Conservation (phyloP, 805 yeast genomes). For the Candida tallmaniae region DNA sequence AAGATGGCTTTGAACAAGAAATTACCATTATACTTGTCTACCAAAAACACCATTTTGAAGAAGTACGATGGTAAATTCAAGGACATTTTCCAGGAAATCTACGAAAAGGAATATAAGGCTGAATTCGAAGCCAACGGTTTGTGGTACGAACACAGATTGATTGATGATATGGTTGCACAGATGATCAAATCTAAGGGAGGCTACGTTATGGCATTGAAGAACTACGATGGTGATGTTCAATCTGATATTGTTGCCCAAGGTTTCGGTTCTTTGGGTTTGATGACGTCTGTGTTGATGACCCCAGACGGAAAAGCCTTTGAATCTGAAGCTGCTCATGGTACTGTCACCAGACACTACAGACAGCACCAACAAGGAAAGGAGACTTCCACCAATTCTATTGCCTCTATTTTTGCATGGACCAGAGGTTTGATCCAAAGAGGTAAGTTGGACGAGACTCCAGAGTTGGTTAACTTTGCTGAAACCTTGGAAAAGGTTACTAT, state of each 20-base stretch:
- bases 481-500: conserved; percentile 62
- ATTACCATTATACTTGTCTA: conserved; percentile 63
- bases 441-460: conserved; percentile 66
- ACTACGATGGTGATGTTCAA: conserved; percentile 84
- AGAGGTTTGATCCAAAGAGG: conserved; percentile 82
- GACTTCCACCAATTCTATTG: conserved; percentile 81
- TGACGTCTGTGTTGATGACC: conserved; percentile 79
- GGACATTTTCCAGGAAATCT: conserved; percentile 69
- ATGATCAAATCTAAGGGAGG: conserved; percentile 86
- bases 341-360: conserved; percentile 83
- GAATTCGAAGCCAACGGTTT: conserved; percentile 58
- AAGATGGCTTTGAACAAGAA: conserved; percentile 63
- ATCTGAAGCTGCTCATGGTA: conserved; percentile 85
- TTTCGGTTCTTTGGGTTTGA: conserved; percentile 76
- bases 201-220: conserved; percentile 73
- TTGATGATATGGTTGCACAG: conserved; percentile 87
- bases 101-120: conserved; percentile 51
- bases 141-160: conserved; percentile 75
- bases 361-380: conserved; percentile 77
- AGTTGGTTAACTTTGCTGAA: conserved; percentile 63
- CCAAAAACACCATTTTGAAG: conserved; percentile 79
- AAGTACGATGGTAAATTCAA: conserved; percentile 80
- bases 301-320: conserved; percentile 87
- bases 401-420: conserved; percentile 85
- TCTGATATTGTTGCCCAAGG: conserved; percentile 86